Base-by-base conservation (phyloP, 441 rosid genomes). In the Erodium trifolium region DNA sequence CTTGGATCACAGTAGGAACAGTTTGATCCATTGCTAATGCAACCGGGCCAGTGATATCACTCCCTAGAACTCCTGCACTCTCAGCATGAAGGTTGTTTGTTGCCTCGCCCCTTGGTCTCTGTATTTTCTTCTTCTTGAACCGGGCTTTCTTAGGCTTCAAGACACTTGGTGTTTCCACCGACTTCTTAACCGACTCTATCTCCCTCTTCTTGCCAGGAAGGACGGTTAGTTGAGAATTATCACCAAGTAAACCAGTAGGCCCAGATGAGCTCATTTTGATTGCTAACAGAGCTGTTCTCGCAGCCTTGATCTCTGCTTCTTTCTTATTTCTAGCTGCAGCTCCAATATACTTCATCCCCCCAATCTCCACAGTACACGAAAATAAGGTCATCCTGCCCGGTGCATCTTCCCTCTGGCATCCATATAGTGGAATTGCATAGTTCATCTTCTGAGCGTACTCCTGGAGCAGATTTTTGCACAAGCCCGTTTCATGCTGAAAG, bases 361-460 rank as follows among this genome's bases (percentile, higher is more conserved):
- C 99, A 75, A 93, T 82, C 72, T 89, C 95, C 65, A 93, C 91
- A 1, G 78, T 80, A 72, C 96, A 88, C 63, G 82, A 74, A 74
- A 81, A 93, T 49, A 39, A 69, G 12, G 70, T 60, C 23, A 63
- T 69, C 45, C 82, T 73, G 65, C 85, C 80, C 0, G 75, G 67
- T 34, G 73, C 68, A 77, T 86, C 93, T 16, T 63, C 78, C 79
- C 68, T 86, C 73, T 73, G 79, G 73, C 90, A 87, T 49, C 73
- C 81, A 72, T 93, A 93, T 43, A 82, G 0, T 4, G 97, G 97
- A 77, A 88, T 88, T 2, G 96, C 95, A 68, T 83, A 91, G 73
- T 91, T 89, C 99, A 87, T 91, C 84, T 89, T 93, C 73, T 88
- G 96, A n/a, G 99, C 99, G 73, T 91, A 93, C 80, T 93, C 99